A percentile compares a stretch with the other conserved stretches of the same genome.
Conservation (phyloP, 2,329 filamentous ascomycete species). For the Ascochyta koolunga region DNA sequence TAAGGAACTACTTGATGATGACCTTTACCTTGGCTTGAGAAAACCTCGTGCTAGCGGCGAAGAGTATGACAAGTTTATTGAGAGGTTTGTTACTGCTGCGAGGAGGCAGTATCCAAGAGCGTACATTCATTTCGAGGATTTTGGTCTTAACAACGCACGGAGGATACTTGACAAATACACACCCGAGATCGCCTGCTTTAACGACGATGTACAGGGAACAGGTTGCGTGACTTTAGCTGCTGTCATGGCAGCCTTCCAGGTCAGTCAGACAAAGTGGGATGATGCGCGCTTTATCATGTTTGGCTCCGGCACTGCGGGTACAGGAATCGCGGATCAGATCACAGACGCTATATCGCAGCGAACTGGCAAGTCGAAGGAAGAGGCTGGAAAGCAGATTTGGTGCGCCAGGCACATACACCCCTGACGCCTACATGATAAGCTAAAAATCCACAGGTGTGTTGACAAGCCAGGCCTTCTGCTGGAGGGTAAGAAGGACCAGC, state of each 20-base stretch:
- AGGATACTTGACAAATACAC: constrained; percentile 78
- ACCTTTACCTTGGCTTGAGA: constrained; percentile 78
- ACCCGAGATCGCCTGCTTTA: constrained; percentile 79
- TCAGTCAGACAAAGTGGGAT: constrained; percentile 68
- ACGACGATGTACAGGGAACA: constrained; percentile 89
- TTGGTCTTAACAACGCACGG: constrained; percentile 77
- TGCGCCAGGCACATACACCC: neutral
- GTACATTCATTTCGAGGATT: constrained; percentile 90
- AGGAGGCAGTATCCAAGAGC: constrained; percentile 76
- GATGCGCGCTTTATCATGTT: constrained; percentile 78
- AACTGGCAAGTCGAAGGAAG: constrained; percentile 68
- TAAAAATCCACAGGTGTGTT: constrained; percentile 58
- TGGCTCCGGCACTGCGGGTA: constrained; percentile 80
- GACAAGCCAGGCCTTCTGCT: constrained; percentile 82
- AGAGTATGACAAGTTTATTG: constrained; percentile 77
- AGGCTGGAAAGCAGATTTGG: constrained; percentile 82
- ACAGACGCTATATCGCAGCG: constrained; percentile 77
- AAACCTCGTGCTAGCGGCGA: constrained; percentile 71
- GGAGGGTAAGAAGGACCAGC: constrained; percentile 62
- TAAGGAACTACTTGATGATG: constrained; percentile 72
- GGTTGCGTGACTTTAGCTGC: constrained; percentile 86
- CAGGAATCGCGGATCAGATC: constrained; percentile 85
- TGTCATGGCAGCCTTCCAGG: constrained; percentile 75
- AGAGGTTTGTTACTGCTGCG: constrained; percentile 72
- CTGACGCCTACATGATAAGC: neutral